These are phyloP conservation scores for Suaeda aralocaspica DNA, from an alignment of 148 eudicot genomes.

Conservation along the genomic window DNA sequence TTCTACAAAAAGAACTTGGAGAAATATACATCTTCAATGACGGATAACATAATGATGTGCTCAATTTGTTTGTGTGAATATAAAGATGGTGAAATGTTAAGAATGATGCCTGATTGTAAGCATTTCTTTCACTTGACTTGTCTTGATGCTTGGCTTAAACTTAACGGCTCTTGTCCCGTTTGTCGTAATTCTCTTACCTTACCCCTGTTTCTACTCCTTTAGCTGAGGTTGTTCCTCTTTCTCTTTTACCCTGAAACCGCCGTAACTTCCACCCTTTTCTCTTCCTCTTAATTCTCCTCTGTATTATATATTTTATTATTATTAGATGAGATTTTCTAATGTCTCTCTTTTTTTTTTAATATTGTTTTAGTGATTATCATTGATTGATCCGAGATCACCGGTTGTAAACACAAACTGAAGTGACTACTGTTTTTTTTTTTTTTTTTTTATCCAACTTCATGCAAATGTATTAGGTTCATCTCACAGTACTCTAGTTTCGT, in stretches of 20 bases:
- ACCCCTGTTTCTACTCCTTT: slow-evolving; percentile 88
- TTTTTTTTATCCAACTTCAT: slow-evolving; percentile 13
- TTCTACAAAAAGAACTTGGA: slow-evolving; percentile 29
- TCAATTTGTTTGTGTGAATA: slow-evolving; percentile 86
- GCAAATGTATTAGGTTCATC: no score
- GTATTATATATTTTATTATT: not conserved
- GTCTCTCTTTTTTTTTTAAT: not conserved
- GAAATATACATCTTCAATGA: slow-evolving; percentile 1
- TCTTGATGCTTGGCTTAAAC: slow-evolving; percentile 80
- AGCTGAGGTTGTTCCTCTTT: slow-evolving; percentile 79
- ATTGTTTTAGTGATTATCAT: no score
- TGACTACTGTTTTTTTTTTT: not conserved
- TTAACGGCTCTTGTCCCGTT: slow-evolving; percentile 78
- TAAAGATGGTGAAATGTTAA: slow-evolving; percentile 67
- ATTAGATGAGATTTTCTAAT: not conserved
- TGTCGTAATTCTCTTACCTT: slow-evolving; percentile 88
- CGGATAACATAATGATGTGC: slow-evolving; percentile 37
- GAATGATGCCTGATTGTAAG: slow-evolving; percentile 86
- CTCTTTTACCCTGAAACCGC: slow-evolving; percentile 74
- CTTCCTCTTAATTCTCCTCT: slow-evolving; percentile 2
- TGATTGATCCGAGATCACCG: not conserved
- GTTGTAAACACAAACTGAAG: slow-evolving; percentile 4
- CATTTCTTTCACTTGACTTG: slow-evolving; percentile 68
- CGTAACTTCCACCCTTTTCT: slow-evolving; percentile 29
- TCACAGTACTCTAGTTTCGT: no score